A percentile compares a stretch with the other conserved stretches of the same genome.
These are phyloP conservation scores for Solanum hybrid DNA, from an alignment of 305 asterid genomes.

Conservation along the genomic window DNA sequence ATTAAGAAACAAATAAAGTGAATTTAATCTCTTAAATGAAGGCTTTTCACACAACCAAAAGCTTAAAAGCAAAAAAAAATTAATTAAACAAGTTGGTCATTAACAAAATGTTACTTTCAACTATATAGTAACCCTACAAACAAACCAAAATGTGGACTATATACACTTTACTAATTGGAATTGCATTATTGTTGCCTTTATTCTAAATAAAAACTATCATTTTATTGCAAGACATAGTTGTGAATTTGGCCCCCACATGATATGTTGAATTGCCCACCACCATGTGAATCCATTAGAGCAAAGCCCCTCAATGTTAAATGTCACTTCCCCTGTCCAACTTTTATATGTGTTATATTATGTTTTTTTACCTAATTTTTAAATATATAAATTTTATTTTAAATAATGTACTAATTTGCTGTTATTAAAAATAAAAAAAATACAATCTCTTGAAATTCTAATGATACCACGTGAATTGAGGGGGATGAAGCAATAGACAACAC, in stretches of 20 bases:
- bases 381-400: not conserved
- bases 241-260: constrained; percentile 5
- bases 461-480: not conserved
- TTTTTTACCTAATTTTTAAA: not conserved
- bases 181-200: not conserved
- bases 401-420: not conserved
- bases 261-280: not conserved
- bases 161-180: not conserved
- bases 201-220: not conserved
- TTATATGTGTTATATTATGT: no score
- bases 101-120: not conserved
- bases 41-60: constrained; percentile 1
- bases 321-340: not conserved
- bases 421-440: not conserved
- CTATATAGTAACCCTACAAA: not conserved
- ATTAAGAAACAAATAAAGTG: not conserved
- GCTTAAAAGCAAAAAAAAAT: not conserved
- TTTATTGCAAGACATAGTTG: not conserved
- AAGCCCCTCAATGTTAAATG: not conserved
- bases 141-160: not conserved
- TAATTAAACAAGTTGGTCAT: not conserved
- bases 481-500: not conserved
- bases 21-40: not conserved
- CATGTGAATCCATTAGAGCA: constrained; percentile 9
- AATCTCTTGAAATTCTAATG: not conserved